phyloP scores from a whole-genome alignment of 1,139 yeast genomes.

The Kodamaea arcana region DNA sequence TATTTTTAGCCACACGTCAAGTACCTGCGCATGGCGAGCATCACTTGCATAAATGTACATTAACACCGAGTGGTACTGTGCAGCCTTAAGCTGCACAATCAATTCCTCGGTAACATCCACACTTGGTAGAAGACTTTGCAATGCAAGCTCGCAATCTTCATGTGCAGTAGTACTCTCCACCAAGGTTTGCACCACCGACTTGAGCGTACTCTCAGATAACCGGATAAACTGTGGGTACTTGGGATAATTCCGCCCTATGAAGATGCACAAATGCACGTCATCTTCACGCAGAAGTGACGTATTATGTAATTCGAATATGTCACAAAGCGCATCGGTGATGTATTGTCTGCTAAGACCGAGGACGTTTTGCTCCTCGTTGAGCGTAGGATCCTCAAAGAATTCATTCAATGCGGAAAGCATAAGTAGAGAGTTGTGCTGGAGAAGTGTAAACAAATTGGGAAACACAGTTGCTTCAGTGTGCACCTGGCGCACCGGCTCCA shows the following conservation, averaged over 20 bases:
- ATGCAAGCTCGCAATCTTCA: constrained; percentile 68
- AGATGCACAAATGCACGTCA: constrained; percentile 51
- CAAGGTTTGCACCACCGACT: constrained; percentile 45
- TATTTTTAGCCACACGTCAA: constrained; percentile 32
- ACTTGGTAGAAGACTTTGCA: constrained; percentile 58
- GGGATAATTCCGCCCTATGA: constrained; percentile 71
- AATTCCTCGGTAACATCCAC: constrained; percentile 43
- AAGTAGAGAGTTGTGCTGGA: constrained; percentile 50
- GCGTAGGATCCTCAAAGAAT: constrained; percentile 67
- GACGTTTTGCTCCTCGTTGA: constrained; percentile 49
- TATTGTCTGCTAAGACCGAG: constrained; percentile 51
- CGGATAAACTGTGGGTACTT: constrained; percentile 77
- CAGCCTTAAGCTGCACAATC: constrained; percentile 48
- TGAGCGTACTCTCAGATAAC: constrained; percentile 55
- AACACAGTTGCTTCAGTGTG: constrained; percentile 38
- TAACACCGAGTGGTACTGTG: constrained; percentile 55
- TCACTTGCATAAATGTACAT: constrained; percentile 54
- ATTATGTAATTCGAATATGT: constrained; percentile 37
- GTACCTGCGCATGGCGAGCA: constrained; percentile 47
- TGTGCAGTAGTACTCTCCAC: constrained; percentile 38
- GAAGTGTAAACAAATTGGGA: constrained; percentile 52
- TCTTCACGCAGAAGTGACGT: constrained; percentile 30
- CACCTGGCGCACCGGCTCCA: constrained; percentile 27
- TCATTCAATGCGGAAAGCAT: constrained; percentile 68
- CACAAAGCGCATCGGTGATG: constrained; percentile 62